Base-by-base conservation (phyloP, 1,139 yeast species). In the Taiozyma sp. region DNA sequence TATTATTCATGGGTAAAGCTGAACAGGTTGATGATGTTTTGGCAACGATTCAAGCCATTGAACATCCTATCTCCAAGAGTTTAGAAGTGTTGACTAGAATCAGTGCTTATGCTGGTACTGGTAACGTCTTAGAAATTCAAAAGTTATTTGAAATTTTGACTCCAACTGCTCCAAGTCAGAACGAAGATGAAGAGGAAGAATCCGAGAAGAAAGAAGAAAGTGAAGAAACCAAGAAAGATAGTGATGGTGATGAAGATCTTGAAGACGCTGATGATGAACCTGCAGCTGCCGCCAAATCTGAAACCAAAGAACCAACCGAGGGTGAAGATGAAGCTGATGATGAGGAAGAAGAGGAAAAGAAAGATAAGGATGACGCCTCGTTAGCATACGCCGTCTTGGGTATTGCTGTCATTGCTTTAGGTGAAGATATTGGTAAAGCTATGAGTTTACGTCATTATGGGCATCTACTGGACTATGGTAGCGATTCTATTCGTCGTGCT, bases 381-480 rank as follows among this genome's bases (percentile, higher is more conserved):
- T 90, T 90, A 64, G 95, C 91, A 1, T 88, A 88, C 64, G 95
- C 98, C 6, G 98, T 95, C 22, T 76, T 95, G 49, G 99, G 99
- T 53, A 79, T 95, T 60, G 99, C 98, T 0, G 79, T 87, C 60
- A 88, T 95, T 65, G 95, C 98, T 29, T 85, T 95, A 89, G 99
- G 99, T 56, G 99, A 95, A 69, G 96, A 89, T 57, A 88, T 95
- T 68, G 99, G 99, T 42, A 95, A 88, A 68, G 98, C 93, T 62
- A 95, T 95, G 99, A 85, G 95, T 14, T 74, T 93, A 63, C 93
- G 99, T 68, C 99, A 95, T 70, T 93, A 91, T 66, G 91, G 96
- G 47, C 99, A 95, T 68, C 77, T 91, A 68, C 90, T 95, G 96
- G 99, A 95, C 70, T 95, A 93, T 67, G 99, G 99, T 53, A 93